These are phyloP conservation scores for Rhizophagus clarus DNA, from an alignment of 192 early-diverging fungal genomes.

Conservation along the genomic window DNA sequence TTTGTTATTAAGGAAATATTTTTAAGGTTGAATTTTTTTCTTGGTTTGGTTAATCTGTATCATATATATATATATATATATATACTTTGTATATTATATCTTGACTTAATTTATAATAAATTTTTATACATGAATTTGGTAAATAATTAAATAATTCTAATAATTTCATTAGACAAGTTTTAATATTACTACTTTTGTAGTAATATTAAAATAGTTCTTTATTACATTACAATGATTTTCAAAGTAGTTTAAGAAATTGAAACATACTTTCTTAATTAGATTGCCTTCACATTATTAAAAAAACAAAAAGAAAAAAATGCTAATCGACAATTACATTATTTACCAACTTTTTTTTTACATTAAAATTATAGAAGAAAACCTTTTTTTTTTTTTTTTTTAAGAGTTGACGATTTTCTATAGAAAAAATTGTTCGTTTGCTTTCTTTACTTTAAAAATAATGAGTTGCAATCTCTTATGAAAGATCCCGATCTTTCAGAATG, in stretches of 20 bases:
- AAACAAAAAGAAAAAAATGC: background rate
- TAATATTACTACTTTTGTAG: background rate
- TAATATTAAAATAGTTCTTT: background rate
- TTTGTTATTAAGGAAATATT: background rate
- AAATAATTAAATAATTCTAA: too few relatives aligned
- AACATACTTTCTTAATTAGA: background rate
- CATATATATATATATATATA: too few relatives aligned
- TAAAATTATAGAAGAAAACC: background rate
- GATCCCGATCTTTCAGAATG: background rate
- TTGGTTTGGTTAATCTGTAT: background rate
- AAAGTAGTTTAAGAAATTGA: background rate
- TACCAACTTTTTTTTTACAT: background rate
- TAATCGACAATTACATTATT: constrained; percentile 23
- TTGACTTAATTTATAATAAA: background rate
- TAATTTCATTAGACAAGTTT: background rate
- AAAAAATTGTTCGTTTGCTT: constrained; percentile 28
- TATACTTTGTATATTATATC: background rate
- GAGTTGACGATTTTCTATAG: background rate
- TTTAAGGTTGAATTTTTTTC: background rate
- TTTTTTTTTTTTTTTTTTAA: background rate
- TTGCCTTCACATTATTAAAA: background rate
- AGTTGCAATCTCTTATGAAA: background rate
- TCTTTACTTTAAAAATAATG: background rate
- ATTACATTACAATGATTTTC: background rate
- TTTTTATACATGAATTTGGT: background rate